Conservation (phyloP, 1,139 yeast species). For the Meyerozyma elateridarum region DNA sequence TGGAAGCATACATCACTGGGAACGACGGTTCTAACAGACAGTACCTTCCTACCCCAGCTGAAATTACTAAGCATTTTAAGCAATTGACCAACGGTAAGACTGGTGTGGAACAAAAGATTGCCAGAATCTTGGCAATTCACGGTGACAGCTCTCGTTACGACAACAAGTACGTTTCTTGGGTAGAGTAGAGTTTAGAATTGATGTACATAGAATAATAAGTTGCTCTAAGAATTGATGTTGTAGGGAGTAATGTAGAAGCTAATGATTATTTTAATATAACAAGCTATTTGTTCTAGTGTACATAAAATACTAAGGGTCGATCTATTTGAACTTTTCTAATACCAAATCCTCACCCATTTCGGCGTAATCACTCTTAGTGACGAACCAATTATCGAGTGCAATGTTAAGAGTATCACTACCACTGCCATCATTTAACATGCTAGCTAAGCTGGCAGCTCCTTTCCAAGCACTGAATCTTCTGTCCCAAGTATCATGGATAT, state of each 20-base stretch:
- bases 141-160: conserved; percentile 57
- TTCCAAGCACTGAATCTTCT: conserved; percentile 58
- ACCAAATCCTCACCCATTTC: conserved; percentile 58
- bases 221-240: too few species aligned
- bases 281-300: conserved; percentile 1
- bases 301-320: too few species aligned
- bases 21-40: conserved; percentile 58
- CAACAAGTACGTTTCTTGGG: conserved; percentile 60
- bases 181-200: conserved; percentile 11
- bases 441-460: conserved; percentile 62
- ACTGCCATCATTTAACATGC: conserved; percentile 42
- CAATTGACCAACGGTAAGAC: conserved; percentile 46
- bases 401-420: conserved; percentile 38
- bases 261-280: too few species aligned
- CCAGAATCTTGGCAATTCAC: conserved; percentile 52
- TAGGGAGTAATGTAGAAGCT: too few species aligned
- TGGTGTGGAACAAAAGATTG: conserved; percentile 60
- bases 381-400: conserved; percentile 50
- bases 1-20: conserved; percentile 59
- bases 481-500: conserved; percentile 43
- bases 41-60: conserved; percentile 62
- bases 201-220: conserved; percentile 4
- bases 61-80: conserved; percentile 59
- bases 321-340: conserved; percentile 48
- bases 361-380: conserved; percentile 53